phyloP scores from a whole-genome alignment of 129 eudicot species.

The Silybum marianum region DNA sequence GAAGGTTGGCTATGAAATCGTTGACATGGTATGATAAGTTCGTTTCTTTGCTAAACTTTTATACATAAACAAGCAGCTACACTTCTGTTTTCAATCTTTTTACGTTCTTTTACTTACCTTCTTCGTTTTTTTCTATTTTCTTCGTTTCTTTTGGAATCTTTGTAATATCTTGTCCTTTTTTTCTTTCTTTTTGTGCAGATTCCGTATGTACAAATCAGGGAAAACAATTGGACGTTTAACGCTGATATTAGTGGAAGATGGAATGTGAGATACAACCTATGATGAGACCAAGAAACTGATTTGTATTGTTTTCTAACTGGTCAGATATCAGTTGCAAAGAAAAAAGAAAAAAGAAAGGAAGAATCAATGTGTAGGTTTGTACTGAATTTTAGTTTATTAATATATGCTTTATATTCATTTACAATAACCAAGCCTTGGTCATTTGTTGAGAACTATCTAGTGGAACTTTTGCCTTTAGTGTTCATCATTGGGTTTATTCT shows the following conservation, averaged over 20 bases:
- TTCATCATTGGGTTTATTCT: neutral
- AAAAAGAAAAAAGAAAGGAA: neutral
- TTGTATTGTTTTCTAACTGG: constrained; percentile 14
- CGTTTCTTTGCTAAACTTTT: neutral
- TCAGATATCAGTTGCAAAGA: constrained; percentile 13
- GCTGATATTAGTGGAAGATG: constrained; percentile 72
- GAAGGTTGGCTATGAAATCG: constrained; percentile 74
- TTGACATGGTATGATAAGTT: constrained; percentile 61
- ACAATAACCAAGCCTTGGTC: neutral
- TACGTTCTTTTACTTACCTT: neutral
- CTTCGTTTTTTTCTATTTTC: neutral
- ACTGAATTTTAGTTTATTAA: neutral
- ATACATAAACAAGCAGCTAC: neutral
- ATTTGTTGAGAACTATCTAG: neutral
- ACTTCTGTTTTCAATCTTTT: neutral
- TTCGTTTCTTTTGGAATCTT: neutral
- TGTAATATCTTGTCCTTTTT: neutral
- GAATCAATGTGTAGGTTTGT: constrained; percentile 14
- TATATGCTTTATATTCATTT: constrained; percentile 13
- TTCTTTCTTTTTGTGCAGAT: constrained; percentile 45
- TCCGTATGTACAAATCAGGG: constrained; percentile 79
- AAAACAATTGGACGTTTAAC: constrained; percentile 91
- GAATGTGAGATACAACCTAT: constrained; percentile 86
- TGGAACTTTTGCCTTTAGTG: neutral
- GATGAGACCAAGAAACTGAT: constrained; percentile 37